Evolutionary conservation across 1,139 yeast genomes (phyloP).

Genomic region (Arxiozyma bovina): DNA sequence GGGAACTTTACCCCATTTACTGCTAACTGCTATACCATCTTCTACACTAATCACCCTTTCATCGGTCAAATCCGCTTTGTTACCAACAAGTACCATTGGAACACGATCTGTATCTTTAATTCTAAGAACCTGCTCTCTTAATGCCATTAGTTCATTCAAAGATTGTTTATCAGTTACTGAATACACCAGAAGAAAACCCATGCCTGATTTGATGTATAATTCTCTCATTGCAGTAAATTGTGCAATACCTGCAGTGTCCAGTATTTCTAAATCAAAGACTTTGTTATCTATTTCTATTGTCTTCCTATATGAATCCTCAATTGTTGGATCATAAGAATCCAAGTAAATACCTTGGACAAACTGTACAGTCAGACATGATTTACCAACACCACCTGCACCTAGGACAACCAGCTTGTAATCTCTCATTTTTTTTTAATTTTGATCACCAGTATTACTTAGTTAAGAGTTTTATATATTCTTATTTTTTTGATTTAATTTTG

Average conservation of each 20-base stretch:
- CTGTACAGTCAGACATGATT: constrained; percentile 87
- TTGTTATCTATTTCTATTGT: constrained; percentile 88
- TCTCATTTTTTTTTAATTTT: constrained; percentile 20
- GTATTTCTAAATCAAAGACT: constrained; percentile 81
- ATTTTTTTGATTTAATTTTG: too few species aligned
- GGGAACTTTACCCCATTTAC: constrained; percentile 80
- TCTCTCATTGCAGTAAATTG: constrained; percentile 95
- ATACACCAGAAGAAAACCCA: constrained; percentile 80
- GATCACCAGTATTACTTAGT: neutral
- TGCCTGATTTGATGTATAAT: constrained; percentile 77
- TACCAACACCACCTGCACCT: constrained; percentile 98
- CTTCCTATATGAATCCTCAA: constrained; percentile 91
- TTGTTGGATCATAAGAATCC: constrained; percentile 95
- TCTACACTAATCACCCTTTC: constrained; percentile 70
- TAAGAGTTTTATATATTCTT: neutral
- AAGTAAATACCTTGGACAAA: constrained; percentile 85
- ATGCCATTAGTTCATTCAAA: constrained; percentile 67
- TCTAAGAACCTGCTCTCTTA: constrained; percentile 80
- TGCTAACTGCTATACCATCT: constrained; percentile 76
- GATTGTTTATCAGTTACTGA: constrained; percentile 84
- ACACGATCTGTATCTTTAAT: constrained; percentile 71
- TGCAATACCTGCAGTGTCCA: constrained; percentile 97
- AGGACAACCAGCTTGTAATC: constrained; percentile 80
- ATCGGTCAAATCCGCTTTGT: constrained; percentile 71
- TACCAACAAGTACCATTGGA: constrained; percentile 83